Conservation (phyloP, 140 eudicot genomes). For the Bidens hawaiensis region DNA sequence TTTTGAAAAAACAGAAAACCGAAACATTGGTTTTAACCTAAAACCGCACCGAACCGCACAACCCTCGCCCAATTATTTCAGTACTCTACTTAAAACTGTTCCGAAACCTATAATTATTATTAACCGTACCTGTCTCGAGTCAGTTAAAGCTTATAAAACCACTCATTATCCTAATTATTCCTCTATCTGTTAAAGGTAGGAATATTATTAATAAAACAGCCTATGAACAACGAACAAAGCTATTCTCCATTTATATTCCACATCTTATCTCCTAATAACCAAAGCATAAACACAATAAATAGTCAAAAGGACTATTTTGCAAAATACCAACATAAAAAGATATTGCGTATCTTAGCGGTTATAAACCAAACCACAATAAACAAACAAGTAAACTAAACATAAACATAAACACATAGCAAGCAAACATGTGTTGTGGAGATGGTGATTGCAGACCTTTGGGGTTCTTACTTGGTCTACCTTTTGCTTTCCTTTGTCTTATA, state of each 20-base stretch:
- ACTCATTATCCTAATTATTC: not conserved
- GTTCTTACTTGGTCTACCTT: constrained; percentile 65
- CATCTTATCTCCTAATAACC: not conserved
- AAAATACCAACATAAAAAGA: not conserved
- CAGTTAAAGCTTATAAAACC: no score
- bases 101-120: no score
- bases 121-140: no score
- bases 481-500: constrained; percentile 54
- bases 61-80: no score
- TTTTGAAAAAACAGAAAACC: no score
- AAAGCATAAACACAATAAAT: not conserved
- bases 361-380: no score
- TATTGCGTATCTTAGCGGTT: not conserved
- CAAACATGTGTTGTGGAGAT: constrained; percentile 53
- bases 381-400: no score
- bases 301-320: not conserved
- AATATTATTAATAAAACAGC: not conserved
- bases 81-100: no score
- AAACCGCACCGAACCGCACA: no score
- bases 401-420: not conserved
- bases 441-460: constrained; percentile 74
- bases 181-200: not conserved
- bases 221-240: not conserved
- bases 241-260: not conserved
- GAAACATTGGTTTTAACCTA: no score